These are phyloP conservation scores for Mimosa bimucronata DNA, from an alignment of 306 rosid species.

Conservation along the genomic window DNA sequence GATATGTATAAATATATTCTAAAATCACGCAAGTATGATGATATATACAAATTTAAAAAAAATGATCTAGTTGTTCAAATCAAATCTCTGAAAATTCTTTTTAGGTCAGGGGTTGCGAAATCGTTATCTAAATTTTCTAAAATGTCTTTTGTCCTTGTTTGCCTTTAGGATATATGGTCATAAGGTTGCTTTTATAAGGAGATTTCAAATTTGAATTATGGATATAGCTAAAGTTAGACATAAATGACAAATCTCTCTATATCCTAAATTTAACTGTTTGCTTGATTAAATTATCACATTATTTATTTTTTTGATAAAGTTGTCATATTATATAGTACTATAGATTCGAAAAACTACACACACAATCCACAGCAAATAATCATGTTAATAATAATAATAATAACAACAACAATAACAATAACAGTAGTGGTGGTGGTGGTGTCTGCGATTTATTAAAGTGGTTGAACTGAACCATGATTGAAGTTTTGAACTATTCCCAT, in stretches of 20 bases:
- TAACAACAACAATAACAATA: too few species aligned
- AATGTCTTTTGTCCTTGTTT: constrained; percentile 40
- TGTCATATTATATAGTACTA: background rate
- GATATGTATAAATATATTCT: constrained; percentile 1
- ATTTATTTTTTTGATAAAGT: too few species aligned
- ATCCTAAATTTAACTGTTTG: constrained; percentile 1
- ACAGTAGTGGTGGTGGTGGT: too few species aligned
- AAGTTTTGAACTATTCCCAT: constrained; percentile 14
- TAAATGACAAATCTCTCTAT: background rate
- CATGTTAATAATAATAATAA: too few species aligned
- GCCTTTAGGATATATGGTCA: constrained; percentile 33
- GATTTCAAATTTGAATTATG: constrained; percentile 29
- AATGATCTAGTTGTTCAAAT: constrained; percentile 1
- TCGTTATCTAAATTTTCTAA: constrained; percentile 43
- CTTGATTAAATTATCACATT: background rate
- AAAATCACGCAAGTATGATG: background rate
- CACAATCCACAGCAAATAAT: constrained; percentile 19
- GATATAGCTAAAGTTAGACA: constrained; percentile 36
- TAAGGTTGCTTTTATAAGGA: constrained; percentile 32
- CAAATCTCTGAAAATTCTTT: constrained; percentile 14
- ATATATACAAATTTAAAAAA: background rate
- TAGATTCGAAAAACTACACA: background rate
- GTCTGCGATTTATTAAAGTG: constrained; percentile 22
- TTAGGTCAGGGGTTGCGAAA: constrained; percentile 43
- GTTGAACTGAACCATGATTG: background rate